phyloP scores from a whole-genome alignment of 1,284 basidiomycete species.

The Termitomyces sp. region DNA sequence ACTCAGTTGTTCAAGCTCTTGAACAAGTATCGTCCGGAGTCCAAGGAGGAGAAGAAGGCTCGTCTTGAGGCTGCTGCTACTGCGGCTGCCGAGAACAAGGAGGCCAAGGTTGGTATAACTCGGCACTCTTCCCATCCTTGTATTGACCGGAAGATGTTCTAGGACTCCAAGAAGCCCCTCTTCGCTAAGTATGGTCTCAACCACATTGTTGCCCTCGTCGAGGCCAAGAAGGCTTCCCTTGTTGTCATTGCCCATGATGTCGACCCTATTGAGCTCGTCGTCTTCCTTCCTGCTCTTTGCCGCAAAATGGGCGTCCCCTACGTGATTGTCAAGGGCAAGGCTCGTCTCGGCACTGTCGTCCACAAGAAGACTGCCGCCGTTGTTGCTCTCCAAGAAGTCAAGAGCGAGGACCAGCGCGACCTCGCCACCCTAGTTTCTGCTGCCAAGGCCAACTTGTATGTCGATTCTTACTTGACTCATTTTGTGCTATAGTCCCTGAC shows the following conservation, averaged over 20 bases:
- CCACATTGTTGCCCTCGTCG: conserved; percentile 92
- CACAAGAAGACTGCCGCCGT: conserved; percentile 98
- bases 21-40: conserved; percentile 95
- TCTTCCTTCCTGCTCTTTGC: conserved; percentile 98
- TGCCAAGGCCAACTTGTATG: conserved; percentile 95
- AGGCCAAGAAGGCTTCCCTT: conserved; percentile 96
- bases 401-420: conserved; percentile 91
- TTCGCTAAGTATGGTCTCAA: conserved; percentile 98
- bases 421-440: conserved; percentile 90
- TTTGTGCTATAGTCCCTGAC: neutral
- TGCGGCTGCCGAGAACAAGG: conserved; percentile 73
- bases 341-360: conserved; percentile 93
- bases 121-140: neutral
- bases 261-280: conserved; percentile 97
- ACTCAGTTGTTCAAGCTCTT: conserved; percentile 97
- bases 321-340: conserved; percentile 98
- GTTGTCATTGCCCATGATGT: conserved; percentile 98
- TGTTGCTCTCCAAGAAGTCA: conserved; percentile 88
- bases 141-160: conserved; percentile 16
- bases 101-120: conserved; percentile 45
- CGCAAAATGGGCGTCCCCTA: conserved; percentile 99
- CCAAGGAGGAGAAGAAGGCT: conserved; percentile 96
- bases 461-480: conserved; percentile 12
- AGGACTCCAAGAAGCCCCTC: conserved; percentile 88
- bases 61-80: conserved; percentile 79